phyloP scores from a whole-genome alignment of 305 asterid genomes.

The Fraxinus paxiana region DNA sequence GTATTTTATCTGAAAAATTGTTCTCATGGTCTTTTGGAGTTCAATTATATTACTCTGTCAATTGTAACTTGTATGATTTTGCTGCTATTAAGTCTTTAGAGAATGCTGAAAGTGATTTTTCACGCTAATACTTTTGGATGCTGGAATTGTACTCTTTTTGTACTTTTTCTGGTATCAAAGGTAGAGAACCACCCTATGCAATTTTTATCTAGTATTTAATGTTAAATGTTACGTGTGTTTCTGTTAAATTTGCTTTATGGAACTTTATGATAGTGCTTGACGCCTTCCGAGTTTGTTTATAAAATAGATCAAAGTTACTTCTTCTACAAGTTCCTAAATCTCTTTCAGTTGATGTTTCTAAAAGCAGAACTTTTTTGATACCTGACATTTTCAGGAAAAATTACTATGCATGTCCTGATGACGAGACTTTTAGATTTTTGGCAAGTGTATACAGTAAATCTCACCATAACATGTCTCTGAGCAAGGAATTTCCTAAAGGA shows the following conservation, averaged over 20 bases:
- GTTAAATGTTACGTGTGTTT: neutral
- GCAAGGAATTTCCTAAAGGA: slow-evolving; percentile 83
- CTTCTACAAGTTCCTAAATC: neutral
- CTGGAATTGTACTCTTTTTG: neutral
- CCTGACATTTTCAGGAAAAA: slow-evolving; percentile 49
- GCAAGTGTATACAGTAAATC: slow-evolving; percentile 73
- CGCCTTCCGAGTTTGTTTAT: neutral
- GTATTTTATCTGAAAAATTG: neutral
- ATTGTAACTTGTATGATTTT: neutral
- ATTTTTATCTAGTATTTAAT: neutral
- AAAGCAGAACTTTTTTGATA: neutral
- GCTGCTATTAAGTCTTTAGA: neutral
- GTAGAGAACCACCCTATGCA: neutral
- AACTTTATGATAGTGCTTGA: neutral
- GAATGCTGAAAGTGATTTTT: neutral
- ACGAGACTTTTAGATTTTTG: slow-evolving; percentile 71
- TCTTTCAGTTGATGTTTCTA: neutral
- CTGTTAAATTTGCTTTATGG: neutral
- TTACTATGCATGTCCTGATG: slow-evolving; percentile 90
- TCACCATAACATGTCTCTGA: slow-evolving; percentile 88
- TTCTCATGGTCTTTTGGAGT: neutral
- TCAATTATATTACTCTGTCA: neutral
- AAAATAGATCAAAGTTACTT: neutral
- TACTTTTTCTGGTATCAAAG: neutral
- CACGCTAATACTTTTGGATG: neutral